Base-by-base conservation (phyloP, 2,329 filamentous ascomycete species). In the Epichloe coenophiala region DNA sequence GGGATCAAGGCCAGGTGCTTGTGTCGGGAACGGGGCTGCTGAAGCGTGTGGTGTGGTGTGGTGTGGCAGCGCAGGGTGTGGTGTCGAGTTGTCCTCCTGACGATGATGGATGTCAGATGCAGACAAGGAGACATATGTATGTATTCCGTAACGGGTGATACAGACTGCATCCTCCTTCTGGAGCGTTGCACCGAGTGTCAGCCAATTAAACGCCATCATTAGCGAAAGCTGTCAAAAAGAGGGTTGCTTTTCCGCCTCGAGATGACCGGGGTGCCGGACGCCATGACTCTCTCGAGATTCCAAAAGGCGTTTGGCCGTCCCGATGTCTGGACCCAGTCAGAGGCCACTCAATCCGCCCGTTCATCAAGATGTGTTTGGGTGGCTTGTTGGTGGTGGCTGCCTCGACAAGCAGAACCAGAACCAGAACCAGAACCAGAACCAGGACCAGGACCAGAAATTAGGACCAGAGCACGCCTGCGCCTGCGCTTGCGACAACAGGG, bases 121-220 rank as follows among this genome's bases (percentile, higher is more conserved):
- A 31, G 31, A 31, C 1, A 11, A 31, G 23, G 19, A 19, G 41
- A 5, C 40, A 42, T 11, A 42, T 38, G 12, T 38, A 21, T 37
- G 13, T 7, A n/a, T 13, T 15, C 37, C 12, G 37, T 6, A 38
- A n/a, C 13, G 37, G n/a, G 31, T 31, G 31, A 31, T 31, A 31
- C 31, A 31, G 31, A 4, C 31, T 11, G 31, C 31, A 31, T 31
- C 31, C 31, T 9, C 9, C 31, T 31, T 31, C 31, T 31, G 31
- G 31, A 31, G 31, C 31, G 31, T 31, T 31, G 31, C 9, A 9
- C 8, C 8, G 9, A 17, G 7, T 9, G 9, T 9, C 51, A 45
- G 47, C 54, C 44, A 55, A 52, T 54, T 33, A 50, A 52, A 41
- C n/a, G 31, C 36, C 38, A 13, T 31, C 39, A 35, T 52, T 54